phyloP scores from a whole-genome alignment of 208 protist genomes.

The Leishmania gerbilli region DNA sequence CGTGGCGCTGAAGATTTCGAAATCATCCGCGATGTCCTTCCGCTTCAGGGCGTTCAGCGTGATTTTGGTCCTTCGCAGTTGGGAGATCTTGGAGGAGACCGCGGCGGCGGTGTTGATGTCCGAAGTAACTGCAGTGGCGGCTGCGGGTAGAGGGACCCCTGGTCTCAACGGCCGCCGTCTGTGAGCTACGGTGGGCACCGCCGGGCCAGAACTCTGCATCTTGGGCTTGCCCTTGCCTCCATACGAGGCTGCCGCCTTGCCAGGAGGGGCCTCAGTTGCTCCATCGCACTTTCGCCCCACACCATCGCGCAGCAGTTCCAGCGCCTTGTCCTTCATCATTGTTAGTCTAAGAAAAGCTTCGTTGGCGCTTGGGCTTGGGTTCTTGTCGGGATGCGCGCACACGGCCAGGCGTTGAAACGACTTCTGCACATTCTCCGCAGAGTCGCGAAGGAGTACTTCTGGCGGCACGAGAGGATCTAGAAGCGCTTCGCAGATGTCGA shows the following conservation, averaged over 20 bases:
- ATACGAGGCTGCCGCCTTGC: background rate
- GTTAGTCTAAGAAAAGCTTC: slow-evolving; percentile 80
- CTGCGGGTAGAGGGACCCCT: background rate
- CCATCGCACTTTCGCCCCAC: background rate
- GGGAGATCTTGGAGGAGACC: slow-evolving; percentile 12
- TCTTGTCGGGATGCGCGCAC: slow-evolving; percentile 89
- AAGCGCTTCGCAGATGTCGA: slow-evolving; percentile 79
- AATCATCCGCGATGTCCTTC: slow-evolving; percentile 73
- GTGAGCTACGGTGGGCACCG: background rate
- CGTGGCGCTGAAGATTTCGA: slow-evolving; percentile 55
- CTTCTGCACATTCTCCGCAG: slow-evolving; percentile 57
- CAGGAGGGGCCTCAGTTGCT: background rate
- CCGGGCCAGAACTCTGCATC: background rate
- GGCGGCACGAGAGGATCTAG: slow-evolving; percentile 67
- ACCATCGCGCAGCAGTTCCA: slow-evolving; percentile 31
- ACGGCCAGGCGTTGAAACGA: slow-evolving; percentile 77
- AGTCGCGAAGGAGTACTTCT: slow-evolving; percentile 43
- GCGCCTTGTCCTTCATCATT: slow-evolving; percentile 49
- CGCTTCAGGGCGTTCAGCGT: slow-evolving; percentile 82
- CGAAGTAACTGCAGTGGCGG: background rate
- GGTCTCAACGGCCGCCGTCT: background rate
- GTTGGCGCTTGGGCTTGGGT: slow-evolving; percentile 64
- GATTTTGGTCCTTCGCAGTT: slow-evolving; percentile 56
- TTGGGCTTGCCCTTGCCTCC: slow-evolving; percentile 5
- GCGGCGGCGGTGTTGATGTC: background rate